phyloP scores from a whole-genome alignment of 2,329 filamentous ascomycete genomes.

The Orbilia javanica region DNA sequence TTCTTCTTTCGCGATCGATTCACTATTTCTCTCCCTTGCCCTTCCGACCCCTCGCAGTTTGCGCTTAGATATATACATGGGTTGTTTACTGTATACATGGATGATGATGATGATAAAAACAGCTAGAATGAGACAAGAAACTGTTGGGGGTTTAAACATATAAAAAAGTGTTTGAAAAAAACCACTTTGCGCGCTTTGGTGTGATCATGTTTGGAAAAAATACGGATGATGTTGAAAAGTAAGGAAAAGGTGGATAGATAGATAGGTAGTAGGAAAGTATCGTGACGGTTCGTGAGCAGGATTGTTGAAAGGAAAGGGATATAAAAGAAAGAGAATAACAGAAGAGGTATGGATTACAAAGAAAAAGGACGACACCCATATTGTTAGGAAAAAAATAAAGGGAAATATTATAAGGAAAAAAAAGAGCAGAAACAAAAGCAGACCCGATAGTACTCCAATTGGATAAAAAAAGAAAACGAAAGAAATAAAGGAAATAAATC shows the following conservation, averaged over 20 bases:
- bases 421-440: not conserved
- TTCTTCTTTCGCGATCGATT: too few relatives aligned
- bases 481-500: constrained; percentile 1
- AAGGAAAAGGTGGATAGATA: not conserved
- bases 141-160: too few relatives aligned
- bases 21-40: too few relatives aligned
- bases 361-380: not conserved
- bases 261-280: constrained; percentile 20
- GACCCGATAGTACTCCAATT: constrained; percentile 4
- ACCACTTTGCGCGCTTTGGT: too few relatives aligned
- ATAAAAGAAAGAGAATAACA: not conserved
- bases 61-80: too few relatives aligned
- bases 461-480: constrained; percentile 1
- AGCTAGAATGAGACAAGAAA: too few relatives aligned
- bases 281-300: constrained; percentile 41
- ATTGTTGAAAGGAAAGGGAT: constrained; percentile 1
- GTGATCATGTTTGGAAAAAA: not conserved
- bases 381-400: constrained; percentile 12
- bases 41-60: too few relatives aligned
- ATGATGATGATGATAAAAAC: too few relatives aligned
- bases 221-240: not conserved
- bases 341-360: constrained; percentile 10
- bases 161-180: too few relatives aligned
- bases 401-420: not conserved
- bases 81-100: too few relatives aligned